Conservation (phyloP, 2,329 filamentous ascomycete species). For the Phialemonium atrogriseum region DNA sequence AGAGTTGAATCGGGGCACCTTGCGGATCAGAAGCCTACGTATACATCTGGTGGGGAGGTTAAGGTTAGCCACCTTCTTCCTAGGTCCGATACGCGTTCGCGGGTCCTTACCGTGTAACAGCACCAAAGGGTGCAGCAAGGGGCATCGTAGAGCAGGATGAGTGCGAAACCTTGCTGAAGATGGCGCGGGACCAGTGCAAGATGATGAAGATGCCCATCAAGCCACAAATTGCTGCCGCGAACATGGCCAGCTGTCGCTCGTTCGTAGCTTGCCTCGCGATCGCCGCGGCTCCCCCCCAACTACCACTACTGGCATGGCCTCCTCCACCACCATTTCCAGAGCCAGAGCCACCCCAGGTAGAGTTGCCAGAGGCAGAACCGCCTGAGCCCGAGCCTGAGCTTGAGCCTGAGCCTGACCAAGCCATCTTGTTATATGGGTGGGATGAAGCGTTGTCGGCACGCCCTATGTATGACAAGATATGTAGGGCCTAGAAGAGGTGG, state of each 20-base stretch:
- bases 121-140: constrained; percentile 15
- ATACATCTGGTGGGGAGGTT: constrained; percentile 8
- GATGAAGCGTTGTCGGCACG: no score
- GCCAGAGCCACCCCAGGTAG: constrained; percentile 4
- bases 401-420: constrained; percentile 3
- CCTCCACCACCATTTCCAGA: constrained; percentile 8
- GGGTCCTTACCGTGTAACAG: constrained; percentile 14
- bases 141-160: constrained; percentile 10
- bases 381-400: background rate
- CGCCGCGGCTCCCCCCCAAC: no score
- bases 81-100: background rate
- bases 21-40: constrained; percentile 21
- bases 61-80: constrained; percentile 2
- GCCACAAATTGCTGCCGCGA: constrained; percentile 17
- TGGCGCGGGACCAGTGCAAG: constrained; percentile 18
- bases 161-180: constrained; percentile 12
- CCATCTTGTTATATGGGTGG: no score
- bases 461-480: no score
- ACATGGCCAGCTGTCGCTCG: constrained; percentile 13
- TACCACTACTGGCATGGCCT: constrained; percentile 4
- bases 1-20: constrained; percentile 22
- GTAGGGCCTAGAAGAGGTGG: no score
- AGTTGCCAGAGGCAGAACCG: constrained; percentile 7
- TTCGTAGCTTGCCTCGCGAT: no score
- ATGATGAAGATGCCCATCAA: constrained; percentile 21